Evolutionary conservation across 2,329 filamentous ascomycete genomes (phyloP), one percentile per base, ranked within the genome.

Genomic region (Aspergillus sp.): DNA sequence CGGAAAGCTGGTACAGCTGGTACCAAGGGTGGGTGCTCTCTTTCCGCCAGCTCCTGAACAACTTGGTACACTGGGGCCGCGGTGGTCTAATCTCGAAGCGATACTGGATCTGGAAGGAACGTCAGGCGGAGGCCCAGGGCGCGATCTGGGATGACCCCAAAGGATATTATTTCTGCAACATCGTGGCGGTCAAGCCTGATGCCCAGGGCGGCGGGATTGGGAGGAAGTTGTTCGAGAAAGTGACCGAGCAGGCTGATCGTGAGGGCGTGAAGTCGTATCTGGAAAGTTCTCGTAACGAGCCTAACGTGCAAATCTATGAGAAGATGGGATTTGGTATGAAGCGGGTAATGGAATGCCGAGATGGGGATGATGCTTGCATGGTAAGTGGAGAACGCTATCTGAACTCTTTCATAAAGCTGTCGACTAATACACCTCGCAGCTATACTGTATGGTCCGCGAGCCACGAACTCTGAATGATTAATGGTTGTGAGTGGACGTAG

Each of bases 151-250:
- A 80, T 0, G 87, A 90, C 63, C 80, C 82, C 0, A 78, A 80
- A n/a, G 89, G 89, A 0, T 91, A 91, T 67, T 91, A 90, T 69
- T 91, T 91, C 66, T 87, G 89, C 63, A 92, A 92, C 68, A 90
- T 91, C 60, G 87, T 91, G 71, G 88, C 89, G 0, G 88, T 91
- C 1, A 71, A 84, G n/a, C 88, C 88, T 0, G 82, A 85, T 55
- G 81, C 80, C 22, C 89, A 91, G 73, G 87, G 87, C 0, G 83
- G 80, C 62, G 89, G 89, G 0, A 82, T 91, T 5, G 89, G 88
- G 0, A 85, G 83, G 60, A 78, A 81, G 63, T 74, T 91, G 67
- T 88, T 91, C 75, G 79, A 86, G 66, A 79, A 82, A 52, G 86
- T 91, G n/a, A 85, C 87, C 4, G 78, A 83, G 53, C 75, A 75